Base-by-base conservation (phyloP, 176 grass and related monocot genomes). In the Phoenix roebelenii region DNA sequence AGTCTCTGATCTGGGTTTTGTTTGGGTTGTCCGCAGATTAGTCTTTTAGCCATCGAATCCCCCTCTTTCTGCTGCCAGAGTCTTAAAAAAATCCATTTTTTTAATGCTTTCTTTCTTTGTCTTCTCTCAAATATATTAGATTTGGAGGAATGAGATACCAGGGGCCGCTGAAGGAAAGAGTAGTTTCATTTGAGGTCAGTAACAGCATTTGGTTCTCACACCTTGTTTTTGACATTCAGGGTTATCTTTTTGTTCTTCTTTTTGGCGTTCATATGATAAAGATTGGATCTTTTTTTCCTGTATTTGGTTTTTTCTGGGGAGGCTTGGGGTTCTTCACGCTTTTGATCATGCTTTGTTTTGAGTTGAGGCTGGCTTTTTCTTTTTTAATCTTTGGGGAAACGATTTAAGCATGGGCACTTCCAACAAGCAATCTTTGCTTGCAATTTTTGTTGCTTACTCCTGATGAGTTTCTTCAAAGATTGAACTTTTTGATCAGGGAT, bases 181-280 rank as follows among this genome's bases (percentile, higher is more conserved):
- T 65, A 66, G 35, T 61, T 66, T 72, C 73, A 22, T 63, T 22
- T 18, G 57, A 78, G 84, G 84, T 82, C 52, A 12, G 35, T 44
- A 44, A 44, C 2, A 75, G 78, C 58, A 74, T 66, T 56, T 72
- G 23, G 44, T 15, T 59, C 61, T 22, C 24, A 53, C 61, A 25
- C 30, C 50, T 58, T 54, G 74, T 69, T 52, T 50, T 7, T 1
- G 67, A 23, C 59, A 25, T 59, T 72, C 52, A 80, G 72, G 75
- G 59, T 51, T 63, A 58, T 71, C 20, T 19, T 53, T 56, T 64
- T 62, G 16, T 59, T 53, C 5, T 32, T 71, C 61, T 71, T 10
- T 3, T 59, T 59, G 57, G 15, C 57, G 24, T 16, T 20, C 10
- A 59, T 16, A 59, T 23, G 57, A 44, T 44, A 44, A 14, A 14